Percentiles rank a stretch among this genome's conserved stretches.
Conservation (phyloP, 2,329 filamentous ascomycete genomes). For the Xylariales sp. region DNA sequence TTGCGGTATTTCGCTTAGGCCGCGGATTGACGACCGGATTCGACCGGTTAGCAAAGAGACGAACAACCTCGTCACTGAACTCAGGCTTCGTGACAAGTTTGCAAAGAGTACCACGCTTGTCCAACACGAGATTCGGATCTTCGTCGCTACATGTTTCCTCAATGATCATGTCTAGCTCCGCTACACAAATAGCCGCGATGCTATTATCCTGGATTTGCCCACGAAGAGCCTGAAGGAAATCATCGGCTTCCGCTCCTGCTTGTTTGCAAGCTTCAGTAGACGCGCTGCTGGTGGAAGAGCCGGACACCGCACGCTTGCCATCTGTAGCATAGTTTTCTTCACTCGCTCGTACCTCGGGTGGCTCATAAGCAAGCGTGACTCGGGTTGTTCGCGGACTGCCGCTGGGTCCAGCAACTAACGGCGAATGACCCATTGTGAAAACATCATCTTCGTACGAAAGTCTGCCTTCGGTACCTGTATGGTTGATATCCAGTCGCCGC, state of each 20-base stretch:
- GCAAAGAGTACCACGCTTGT: slow-evolving; percentile 6
- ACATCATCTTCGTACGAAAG: slow-evolving; percentile 10
- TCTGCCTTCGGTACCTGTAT: slow-evolving; percentile 2
- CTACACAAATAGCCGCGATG: background rate
- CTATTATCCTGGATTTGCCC: slow-evolving; percentile 4
- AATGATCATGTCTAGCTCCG: slow-evolving; percentile 2
- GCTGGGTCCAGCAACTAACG: background rate
- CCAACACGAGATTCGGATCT: background rate
- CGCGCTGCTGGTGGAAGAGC: background rate
- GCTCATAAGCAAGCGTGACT: background rate
- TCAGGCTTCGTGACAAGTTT: slow-evolving; percentile 12
- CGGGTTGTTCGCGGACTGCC: background rate
- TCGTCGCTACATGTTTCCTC: background rate
- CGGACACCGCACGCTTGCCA: background rate
- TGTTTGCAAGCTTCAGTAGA: background rate
- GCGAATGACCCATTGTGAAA: background rate
- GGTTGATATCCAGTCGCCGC: background rate
- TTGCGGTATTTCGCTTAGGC: slow-evolving; percentile 15
- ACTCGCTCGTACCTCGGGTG: background rate
- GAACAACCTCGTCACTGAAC: slow-evolving; percentile 14
- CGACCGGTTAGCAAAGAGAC: slow-evolving; percentile 15
- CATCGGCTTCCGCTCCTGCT: slow-evolving; percentile 6
- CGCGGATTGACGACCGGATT: slow-evolving; percentile 17
- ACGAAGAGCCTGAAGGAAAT: slow-evolving; percentile 3
- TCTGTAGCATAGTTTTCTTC: background rate